Evolutionary conservation across 176 grass and related monocot species (phyloP).

Genomic region (Ensete glaucum): DNA sequence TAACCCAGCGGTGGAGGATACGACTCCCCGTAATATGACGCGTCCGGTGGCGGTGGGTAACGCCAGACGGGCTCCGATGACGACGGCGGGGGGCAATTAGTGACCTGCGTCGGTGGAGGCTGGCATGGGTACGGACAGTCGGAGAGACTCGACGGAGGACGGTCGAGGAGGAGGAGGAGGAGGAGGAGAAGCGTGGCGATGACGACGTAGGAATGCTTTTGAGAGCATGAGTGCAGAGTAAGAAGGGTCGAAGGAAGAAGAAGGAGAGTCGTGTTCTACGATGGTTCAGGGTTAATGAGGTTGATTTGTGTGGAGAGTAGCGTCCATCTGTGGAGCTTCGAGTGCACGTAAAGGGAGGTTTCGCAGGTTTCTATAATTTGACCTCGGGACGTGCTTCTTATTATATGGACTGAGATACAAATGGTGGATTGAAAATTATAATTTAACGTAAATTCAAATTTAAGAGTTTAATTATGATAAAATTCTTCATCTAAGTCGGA

Average conservation of each 20-base stretch:
- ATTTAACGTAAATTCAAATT: no score
- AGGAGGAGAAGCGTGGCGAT: conserved; percentile 1
- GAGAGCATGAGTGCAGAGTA: background rate
- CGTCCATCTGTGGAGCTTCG: no score
- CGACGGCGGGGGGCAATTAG: conserved; percentile 4
- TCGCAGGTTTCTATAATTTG: no score
- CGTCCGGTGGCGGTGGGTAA: conserved; percentile 18
- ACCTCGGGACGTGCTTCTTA: no score
- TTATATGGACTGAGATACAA: no score
- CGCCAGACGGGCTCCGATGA: background rate
- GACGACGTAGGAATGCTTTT: background rate
- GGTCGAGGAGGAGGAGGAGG: conserved; percentile 11
- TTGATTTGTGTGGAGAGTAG: no score
- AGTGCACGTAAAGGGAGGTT: no score
- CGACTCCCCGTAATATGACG: conserved; percentile 8
- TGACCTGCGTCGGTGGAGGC: conserved; percentile 13
- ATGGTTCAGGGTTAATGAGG: no score
- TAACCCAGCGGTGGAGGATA: conserved; percentile 5
- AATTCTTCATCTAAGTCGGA: no score
- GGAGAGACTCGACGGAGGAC: background rate
- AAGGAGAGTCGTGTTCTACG: background rate
- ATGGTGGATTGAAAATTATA: no score
- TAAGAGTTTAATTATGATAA: no score
- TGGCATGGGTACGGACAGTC: conserved; percentile 29
- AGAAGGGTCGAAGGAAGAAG: conserved; percentile 1